Percentiles rank a stretch among this genome's conserved stretches.
Conservation (phyloP, 2,329 filamentous ascomycete species). For the Pleoardoris graminearum region DNA sequence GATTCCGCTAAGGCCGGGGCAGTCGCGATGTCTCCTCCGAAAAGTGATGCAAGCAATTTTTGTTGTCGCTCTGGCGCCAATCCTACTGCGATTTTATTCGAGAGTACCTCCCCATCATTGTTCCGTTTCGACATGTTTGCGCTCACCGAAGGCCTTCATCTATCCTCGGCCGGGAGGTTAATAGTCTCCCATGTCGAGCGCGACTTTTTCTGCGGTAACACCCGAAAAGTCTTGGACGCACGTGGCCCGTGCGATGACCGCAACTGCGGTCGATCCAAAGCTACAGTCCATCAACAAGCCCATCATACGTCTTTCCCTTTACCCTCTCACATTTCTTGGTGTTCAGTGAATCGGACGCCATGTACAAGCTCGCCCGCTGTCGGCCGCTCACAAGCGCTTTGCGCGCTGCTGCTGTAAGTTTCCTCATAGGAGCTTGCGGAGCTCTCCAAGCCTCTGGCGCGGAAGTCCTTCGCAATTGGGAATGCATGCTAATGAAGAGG, state of each 20-base stretch:
- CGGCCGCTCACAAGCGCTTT: constrained; percentile 79
- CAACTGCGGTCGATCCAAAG: constrained; percentile 28
- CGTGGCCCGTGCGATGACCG: constrained; percentile 31
- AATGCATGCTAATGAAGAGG: constrained; percentile 35
- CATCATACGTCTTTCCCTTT: constrained; percentile 24
- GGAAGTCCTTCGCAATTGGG: constrained; percentile 31
- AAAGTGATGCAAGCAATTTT: constrained; percentile 62
- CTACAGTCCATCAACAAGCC: constrained; percentile 27
- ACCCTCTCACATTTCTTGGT: constrained; percentile 24
- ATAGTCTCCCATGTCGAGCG: constrained; percentile 1
- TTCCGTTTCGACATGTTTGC: constrained; percentile 39
- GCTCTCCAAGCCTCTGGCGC: constrained; percentile 37
- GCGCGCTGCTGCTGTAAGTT: constrained; percentile 73
- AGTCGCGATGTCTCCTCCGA: constrained; percentile 54
- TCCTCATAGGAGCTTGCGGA: constrained; percentile 14
- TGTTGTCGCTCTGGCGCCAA: constrained; percentile 58
- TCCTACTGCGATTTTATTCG: constrained; percentile 58
- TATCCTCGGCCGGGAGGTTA: constrained; percentile 33
- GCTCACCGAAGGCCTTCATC: constrained; percentile 7
- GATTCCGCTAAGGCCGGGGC: constrained; percentile 42
- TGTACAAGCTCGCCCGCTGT: constrained; percentile 83
- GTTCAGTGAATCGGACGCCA: constrained; percentile 53
- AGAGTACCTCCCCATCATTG: constrained; percentile 57
- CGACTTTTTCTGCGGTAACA: constrained; percentile 10
- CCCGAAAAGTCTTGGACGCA: constrained; percentile 34